These are phyloP conservation scores for Amauroascus niger DNA, from an alignment of 2,329 filamentous ascomycete species.

Conservation along the genomic window DNA sequence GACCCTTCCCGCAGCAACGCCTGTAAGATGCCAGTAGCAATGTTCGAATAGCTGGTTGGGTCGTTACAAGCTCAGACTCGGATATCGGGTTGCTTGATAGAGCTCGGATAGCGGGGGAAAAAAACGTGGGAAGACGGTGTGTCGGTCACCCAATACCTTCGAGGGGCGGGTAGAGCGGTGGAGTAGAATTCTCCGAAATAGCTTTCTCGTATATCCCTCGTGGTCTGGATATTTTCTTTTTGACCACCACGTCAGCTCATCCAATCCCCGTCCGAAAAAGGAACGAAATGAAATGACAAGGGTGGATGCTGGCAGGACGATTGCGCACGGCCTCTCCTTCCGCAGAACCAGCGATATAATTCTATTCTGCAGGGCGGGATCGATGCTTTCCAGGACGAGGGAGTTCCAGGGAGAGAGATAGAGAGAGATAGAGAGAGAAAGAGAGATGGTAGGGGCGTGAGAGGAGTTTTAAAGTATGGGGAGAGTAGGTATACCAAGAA, in stretches of 20 bases:
- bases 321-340: not conserved
- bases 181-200: slow-evolving; percentile 2
- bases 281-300: not conserved
- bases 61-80: slow-evolving; percentile 2
- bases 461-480: too few species aligned
- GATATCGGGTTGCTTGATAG: not conserved
- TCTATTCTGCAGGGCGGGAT: not conserved
- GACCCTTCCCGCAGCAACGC: not conserved
- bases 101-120: not conserved
- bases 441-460: not conserved
- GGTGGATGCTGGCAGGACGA: not conserved
- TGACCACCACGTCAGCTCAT: not conserved
- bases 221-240: slow-evolving; percentile 7
- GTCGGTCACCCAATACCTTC: not conserved
- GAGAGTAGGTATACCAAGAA: too few species aligned
- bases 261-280: not conserved
- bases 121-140: not conserved
- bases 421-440: not conserved
- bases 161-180: not conserved
- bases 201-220: slow-evolving; percentile 10
- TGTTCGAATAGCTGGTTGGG: not conserved
- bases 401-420: not conserved
- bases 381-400: not conserved
- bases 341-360: not conserved
- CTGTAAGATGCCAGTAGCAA: not conserved